Conservation (phyloP, 2,329 filamentous ascomycete species). For the Colletotrichum sp. region DNA sequence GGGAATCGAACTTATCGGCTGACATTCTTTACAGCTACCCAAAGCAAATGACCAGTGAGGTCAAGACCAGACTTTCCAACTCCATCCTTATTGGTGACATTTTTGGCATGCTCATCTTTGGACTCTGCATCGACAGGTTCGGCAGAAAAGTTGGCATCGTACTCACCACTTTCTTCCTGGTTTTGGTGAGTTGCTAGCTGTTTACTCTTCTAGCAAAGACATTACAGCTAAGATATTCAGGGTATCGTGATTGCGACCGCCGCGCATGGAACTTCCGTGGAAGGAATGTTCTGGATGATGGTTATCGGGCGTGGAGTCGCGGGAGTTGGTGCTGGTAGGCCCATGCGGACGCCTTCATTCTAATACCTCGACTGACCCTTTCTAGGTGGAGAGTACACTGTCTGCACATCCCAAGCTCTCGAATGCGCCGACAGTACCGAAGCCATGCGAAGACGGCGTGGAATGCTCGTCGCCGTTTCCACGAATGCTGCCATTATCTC, state of each 20-base stretch:
- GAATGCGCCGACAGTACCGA: constrained; percentile 33
- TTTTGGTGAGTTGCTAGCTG: constrained; percentile 27
- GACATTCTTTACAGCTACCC: constrained; percentile 20
- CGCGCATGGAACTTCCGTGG: constrained; percentile 42
- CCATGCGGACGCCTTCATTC: rapidly evolving
- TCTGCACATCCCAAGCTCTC: constrained; percentile 30
- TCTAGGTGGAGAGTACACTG: constrained; percentile 32
- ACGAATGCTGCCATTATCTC: constrained; percentile 44
- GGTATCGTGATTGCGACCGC: constrained; percentile 50
- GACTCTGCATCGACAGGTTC: constrained; percentile 48
- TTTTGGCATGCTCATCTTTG: constrained; percentile 44
- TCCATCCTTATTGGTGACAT: constrained; percentile 45
- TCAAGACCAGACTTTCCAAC: constrained; percentile 44
- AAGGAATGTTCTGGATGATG: constrained; percentile 57
- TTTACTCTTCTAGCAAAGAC: rapidly evolving
- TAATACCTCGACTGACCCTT: neutral
- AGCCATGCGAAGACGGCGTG: constrained; percentile 28
- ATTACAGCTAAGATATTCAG: neutral
- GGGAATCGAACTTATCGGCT: rapidly evolving
- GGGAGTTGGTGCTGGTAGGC: constrained; percentile 48
- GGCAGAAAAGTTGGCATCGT: constrained; percentile 51
- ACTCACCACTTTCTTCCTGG: constrained; percentile 49
- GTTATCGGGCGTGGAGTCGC: constrained; percentile 51
- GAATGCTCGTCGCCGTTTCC: constrained; percentile 40
- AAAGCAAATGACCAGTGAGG: constrained; percentile 32